Evolutionary conservation across 1,284 basidiomycete genomes (phyloP).

Genomic region (Ustilago trichophora): DNA sequence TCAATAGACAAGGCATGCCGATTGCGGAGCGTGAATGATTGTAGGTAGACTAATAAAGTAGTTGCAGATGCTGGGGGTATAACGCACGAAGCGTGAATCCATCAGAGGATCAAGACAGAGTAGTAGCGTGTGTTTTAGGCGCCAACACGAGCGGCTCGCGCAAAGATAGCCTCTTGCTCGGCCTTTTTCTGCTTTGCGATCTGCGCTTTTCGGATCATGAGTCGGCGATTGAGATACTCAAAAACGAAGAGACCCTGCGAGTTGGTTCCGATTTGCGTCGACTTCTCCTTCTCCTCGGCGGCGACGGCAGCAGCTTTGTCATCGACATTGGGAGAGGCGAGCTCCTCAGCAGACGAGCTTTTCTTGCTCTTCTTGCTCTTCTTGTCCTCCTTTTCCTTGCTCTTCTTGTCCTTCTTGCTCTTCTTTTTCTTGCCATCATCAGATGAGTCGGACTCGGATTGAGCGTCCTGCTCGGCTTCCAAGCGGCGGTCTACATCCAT

Average conservation of each 20-base stretch:
- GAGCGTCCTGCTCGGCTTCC: constrained; percentile 10
- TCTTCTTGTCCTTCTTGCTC: constrained; percentile 20
- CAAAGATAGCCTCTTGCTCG: constrained; percentile 54
- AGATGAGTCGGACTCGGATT: constrained; percentile 3
- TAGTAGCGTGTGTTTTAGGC: constrained; percentile 7
- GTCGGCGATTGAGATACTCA: constrained; percentile 58
- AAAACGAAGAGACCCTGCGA: constrained; percentile 48
- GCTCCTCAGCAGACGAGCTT: neutral
- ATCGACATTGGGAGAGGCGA: neutral
- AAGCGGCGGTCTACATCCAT: constrained; percentile 46
- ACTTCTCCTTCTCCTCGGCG: constrained; percentile 36
- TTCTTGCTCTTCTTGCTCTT: constrained; percentile 33
- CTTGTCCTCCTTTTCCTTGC: constrained; percentile 29
- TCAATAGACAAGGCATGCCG: too few species aligned
- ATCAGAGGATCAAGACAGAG: neutral
- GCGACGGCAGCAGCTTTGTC: neutral
- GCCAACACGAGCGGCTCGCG: constrained; percentile 40
- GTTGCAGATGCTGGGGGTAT: constrained; percentile 14
- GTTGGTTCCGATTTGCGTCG: constrained; percentile 44
- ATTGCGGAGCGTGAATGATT: too few species aligned
- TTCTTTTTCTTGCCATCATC: constrained; percentile 14
- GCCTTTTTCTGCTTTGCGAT: constrained; percentile 52
- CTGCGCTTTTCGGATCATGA: constrained; percentile 58
- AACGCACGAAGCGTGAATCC: constrained; percentile 6
- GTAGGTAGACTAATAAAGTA: neutral